Evolutionary conservation across 2,329 filamentous ascomycete species (phyloP), one percentile per base, ranked within the genome.

Genomic region (Cladosporium halotolerans): DNA sequence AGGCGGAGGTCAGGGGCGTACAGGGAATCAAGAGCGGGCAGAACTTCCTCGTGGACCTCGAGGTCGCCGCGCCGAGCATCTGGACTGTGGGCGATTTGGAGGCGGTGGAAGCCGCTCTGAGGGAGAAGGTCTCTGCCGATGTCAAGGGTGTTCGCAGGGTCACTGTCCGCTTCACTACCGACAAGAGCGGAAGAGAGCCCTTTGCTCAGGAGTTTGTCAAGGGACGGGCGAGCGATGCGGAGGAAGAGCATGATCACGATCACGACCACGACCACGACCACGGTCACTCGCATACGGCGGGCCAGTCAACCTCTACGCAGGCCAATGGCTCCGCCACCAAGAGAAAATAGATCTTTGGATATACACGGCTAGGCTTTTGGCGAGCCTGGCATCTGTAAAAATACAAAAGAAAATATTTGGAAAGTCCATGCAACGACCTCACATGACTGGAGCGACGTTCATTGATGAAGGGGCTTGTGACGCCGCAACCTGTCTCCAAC

Each of bases 21-120:
- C 87, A 89, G 59, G 93, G 93, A 52, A 80, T 96, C 72, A 99
- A 99, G 73, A 93, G 89, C 3, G 93, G 93, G 31, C 93, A 96
- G 70, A 99, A 96, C 73, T 96, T 95, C 68, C 77, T 97, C 31
- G 84, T 97, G 62, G 93, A 97, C 62, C 70, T 99, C 7, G 91
- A 96, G 69, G 73, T 97, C 57, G 86, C 82, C 2, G 88, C 95
- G 13, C 89, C 92, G 0, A 80, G 78, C 18, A 74, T 76, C 33
- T 95, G 88, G 86, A 86, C 86, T 0, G 75, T 99, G 5, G 81
- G 84, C 50, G 80, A 86, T 52, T 81, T 85, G 7, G 77, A 82
- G 36, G 73, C 79, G 13, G 76, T 95, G 11, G 93, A 99, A 70
- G 81, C 86, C 34, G 73, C 77, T 2, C 79, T 97, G 34, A 82